Evolutionary conservation across 352 stramenopile species (phyloP).

Genomic region (Thraustotheca clavata): DNA sequence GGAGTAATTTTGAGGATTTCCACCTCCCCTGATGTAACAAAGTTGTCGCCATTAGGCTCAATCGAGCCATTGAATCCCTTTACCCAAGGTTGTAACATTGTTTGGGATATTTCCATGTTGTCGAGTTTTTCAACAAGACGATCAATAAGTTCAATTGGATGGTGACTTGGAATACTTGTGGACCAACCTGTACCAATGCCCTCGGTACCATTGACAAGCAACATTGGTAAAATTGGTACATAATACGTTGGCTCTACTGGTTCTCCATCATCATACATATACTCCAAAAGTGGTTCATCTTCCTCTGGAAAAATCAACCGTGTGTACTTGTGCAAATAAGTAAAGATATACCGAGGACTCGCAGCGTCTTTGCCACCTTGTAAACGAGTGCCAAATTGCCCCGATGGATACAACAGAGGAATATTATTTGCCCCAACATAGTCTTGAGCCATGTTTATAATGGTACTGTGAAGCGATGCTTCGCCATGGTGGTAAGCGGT

Average conservation of each 20-base stretch:
- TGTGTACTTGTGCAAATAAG: slow-evolving; percentile 92
- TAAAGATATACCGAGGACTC: slow-evolving; percentile 99
- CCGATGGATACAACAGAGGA: slow-evolving; percentile 93
- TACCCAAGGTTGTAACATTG: slow-evolving; percentile 93
- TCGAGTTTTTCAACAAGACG: slow-evolving; percentile 86
- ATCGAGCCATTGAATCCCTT: slow-evolving; percentile 94
- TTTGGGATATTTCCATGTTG: slow-evolving; percentile 41
- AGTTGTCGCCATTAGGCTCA: slow-evolving; percentile 51
- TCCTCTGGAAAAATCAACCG: slow-evolving; percentile 96
- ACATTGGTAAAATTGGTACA: slow-evolving; percentile 93
- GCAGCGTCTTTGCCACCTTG: slow-evolving; percentile 98
- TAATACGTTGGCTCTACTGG: slow-evolving; percentile 97
- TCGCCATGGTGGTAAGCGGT: slow-evolving; percentile 99
- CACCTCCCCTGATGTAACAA: slow-evolving; percentile 62
- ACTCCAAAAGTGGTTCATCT: slow-evolving; percentile 95
- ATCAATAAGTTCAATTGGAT: slow-evolving; percentile 94
- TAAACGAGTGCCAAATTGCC: slow-evolving; percentile 98
- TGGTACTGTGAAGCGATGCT: slow-evolving; percentile 94
- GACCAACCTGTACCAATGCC: slow-evolving; percentile 99
- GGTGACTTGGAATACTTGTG: slow-evolving; percentile 92
- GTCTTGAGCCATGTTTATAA: slow-evolving; percentile 99
- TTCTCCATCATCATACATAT: slow-evolving; percentile 97
- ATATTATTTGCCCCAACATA: slow-evolving; percentile 99
- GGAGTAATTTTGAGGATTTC: slow-evolving; percentile 77
- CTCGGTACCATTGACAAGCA: slow-evolving; percentile 97